Base-by-base conservation (phyloP, 2,329 filamentous ascomycete species). In the Pseudonectria buxi region DNA sequence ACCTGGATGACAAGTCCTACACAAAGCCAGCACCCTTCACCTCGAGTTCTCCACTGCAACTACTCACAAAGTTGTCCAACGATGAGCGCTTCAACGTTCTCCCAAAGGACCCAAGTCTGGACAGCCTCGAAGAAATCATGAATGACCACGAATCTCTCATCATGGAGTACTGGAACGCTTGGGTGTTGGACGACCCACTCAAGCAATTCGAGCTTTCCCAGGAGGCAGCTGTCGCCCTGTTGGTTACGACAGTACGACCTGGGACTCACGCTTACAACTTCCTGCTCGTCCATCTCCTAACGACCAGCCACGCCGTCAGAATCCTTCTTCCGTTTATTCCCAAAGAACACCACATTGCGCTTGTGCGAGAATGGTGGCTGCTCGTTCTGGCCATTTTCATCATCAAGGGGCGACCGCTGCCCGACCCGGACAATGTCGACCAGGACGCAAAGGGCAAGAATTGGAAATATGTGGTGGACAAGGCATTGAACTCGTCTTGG, bases 291-390 rank as follows among this genome's bases (percentile, higher is more conserved):
- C 87, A 95, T 54, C 59, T 92, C 7, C 70, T 98, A 24, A 94
- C 86, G 1, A 83, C 84, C 14, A 89, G 83, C 41, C 88, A 98
- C 56, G 90, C 92, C 1, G 76, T 95, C 10, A 76, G 92, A n/a
- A 77, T 94, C 15, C 62, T 98, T 5, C 67, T 98, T 3, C 86
- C 92, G 0, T 61, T 86, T 25, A 65, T 95, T 10, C 87, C 88
- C 0, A 61, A 71, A 11, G 76, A 78, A 51, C 82, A 81, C 50
- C 90, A 95, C 48, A 58, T 87, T 30, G 67, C 67, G 14, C 65
- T 98, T 4, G 70, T 96, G 7, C 72, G 84, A 26, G 81, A 94
- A 57, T 96, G 92, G 88, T 95, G 87, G 85, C 65, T 98, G 5
- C 74, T 95, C 28, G 78, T 83, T 1, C 59, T 95, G 28, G 75